Percentiles rank a stretch among this genome's conserved stretches.
phyloP scores from a whole-genome alignment of 495 filamentous ascomycete species.

The Penicillium soppii region DNA sequence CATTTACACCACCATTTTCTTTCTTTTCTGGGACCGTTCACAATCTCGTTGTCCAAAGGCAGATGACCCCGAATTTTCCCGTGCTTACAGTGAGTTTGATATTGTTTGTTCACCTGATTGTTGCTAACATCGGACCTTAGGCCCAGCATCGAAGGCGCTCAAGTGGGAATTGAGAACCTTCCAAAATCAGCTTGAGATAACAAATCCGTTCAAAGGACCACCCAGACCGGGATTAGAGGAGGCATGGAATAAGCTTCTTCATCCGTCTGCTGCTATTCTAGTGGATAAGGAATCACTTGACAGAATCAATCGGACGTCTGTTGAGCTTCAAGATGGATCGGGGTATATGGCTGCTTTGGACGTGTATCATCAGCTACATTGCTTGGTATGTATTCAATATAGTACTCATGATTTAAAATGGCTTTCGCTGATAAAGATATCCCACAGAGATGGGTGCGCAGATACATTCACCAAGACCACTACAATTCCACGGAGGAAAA shows the following conservation, averaged over 20 bases:
- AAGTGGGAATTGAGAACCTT: no score
- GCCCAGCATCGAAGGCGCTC: no score
- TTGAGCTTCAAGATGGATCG: background rate
- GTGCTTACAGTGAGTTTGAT: no score
- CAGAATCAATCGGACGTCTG: background rate
- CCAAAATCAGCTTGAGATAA: no score
- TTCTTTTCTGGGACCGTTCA: no score
- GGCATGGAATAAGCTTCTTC: background rate
- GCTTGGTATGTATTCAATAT: background rate
- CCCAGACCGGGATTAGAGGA: background rate
- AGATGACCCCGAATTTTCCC: no score
- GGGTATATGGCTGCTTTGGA: background rate
- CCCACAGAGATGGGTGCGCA: background rate
- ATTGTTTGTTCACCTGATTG: no score
- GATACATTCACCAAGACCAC: background rate
- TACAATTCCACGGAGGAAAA: no score
- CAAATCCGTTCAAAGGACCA: no score
- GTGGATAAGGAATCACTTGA: background rate
- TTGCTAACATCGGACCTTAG: no score
- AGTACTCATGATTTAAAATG: background rate
- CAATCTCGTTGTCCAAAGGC: no score
- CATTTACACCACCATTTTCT: no score
- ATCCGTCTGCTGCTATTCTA: background rate
- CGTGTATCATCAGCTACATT: background rate
- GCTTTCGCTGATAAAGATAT: background rate